phyloP scores from a whole-genome alignment of 768 basidiomycete species.

The Rhodotorula graminis region DNA sequence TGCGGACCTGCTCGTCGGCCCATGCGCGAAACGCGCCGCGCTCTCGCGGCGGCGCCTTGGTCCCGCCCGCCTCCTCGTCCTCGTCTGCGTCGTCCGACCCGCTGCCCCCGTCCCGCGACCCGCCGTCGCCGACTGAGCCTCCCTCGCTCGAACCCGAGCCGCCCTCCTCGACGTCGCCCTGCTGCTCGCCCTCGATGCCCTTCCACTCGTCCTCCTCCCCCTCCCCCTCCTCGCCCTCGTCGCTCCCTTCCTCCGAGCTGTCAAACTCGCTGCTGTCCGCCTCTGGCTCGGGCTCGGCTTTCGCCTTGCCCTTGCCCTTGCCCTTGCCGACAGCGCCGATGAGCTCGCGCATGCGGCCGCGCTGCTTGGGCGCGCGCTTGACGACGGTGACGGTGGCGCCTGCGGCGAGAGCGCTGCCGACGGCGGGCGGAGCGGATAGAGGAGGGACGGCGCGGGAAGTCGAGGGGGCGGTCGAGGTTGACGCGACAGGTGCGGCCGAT shows the following conservation, averaged over 20 bases:
- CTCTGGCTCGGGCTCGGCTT: conserved; percentile 40
- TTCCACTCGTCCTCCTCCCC: conserved; percentile 38
- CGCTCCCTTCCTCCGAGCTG: conserved; percentile 37
- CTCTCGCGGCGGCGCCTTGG: conserved; percentile 8
- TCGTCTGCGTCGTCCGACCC: conserved; percentile 73
- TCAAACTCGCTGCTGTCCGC: conserved; percentile 33
- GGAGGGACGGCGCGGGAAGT: not conserved
- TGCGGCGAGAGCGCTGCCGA: conserved; percentile 49
- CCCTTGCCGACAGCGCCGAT: conserved; percentile 36
- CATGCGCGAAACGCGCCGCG: conserved; percentile 38
- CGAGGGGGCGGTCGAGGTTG: conserved; percentile 1
- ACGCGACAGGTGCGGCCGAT: conserved; percentile 43
- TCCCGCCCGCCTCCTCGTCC: conserved; percentile 24
- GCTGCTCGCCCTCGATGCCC: conserved; percentile 38
- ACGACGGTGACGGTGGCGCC: conserved; percentile 54
- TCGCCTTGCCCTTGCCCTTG: conserved; percentile 35
- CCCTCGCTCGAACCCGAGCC: no score
- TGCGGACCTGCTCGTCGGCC: conserved; percentile 37
- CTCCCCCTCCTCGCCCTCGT: conserved; percentile 39
- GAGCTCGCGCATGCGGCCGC: conserved; percentile 41
- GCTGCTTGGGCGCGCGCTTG: conserved; percentile 42
- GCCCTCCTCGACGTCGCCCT: conserved; percentile 44
- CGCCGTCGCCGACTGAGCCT: conserved; percentile 31
- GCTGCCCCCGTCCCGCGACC: conserved; percentile 67
- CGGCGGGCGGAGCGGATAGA: not conserved